phyloP scores from a whole-genome alignment of 164 flowering plant genomes.

The Amborella trichopoda region DNA sequence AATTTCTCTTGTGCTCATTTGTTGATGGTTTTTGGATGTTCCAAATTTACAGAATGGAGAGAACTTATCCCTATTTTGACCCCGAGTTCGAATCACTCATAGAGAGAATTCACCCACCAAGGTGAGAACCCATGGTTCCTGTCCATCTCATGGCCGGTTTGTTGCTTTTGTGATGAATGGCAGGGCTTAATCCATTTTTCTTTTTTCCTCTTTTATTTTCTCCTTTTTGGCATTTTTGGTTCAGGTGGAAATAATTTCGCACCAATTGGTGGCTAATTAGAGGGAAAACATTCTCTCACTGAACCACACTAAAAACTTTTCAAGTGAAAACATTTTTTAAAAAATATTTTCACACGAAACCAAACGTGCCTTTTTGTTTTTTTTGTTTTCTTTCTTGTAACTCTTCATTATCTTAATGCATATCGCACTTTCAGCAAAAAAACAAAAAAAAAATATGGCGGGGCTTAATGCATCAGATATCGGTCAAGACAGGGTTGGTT shows the following conservation, averaged over 20 bases:
- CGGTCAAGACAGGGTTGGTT: no score
- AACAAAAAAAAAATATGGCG: no score
- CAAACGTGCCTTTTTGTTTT: no score
- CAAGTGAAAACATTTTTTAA: neutral
- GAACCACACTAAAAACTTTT: neutral
- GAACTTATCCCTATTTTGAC: constrained; percentile 53
- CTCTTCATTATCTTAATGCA: no score
- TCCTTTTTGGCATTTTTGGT: neutral
- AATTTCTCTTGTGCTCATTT: neutral
- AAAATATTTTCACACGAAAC: neutral
- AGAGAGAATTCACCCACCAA: constrained; percentile 75
- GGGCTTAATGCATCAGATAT: no score
- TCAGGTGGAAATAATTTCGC: neutral
- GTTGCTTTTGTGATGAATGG: neutral
- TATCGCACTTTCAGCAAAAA: no score
- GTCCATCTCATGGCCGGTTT: neutral
- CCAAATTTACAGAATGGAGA: constrained; percentile 40
- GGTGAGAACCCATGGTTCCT: constrained; percentile 20
- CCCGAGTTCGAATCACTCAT: constrained; percentile 54
- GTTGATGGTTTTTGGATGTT: neutral
- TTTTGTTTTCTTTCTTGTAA: no score
- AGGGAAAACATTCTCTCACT: neutral
- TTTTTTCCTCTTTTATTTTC: neutral
- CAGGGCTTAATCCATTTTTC: neutral
- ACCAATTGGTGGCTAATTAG: neutral